Base-by-base conservation (phyloP, 208 protist species). In the Leishmania turanica region DNA sequence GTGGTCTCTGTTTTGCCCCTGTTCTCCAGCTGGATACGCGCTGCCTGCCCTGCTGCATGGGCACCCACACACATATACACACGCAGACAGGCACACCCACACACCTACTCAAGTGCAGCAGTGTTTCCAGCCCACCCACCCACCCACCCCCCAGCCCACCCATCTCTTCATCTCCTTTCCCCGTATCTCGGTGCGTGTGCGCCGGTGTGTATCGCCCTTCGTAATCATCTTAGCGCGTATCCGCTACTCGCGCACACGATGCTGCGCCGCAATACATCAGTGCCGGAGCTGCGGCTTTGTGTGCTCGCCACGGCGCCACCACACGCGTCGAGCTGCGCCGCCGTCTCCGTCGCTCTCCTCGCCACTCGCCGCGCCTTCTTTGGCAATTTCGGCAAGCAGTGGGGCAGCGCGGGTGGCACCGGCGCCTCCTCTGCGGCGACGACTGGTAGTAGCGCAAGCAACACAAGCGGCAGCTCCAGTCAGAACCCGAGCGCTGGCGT, bases 361-460 rank as follows among this genome's bases (percentile, higher is more conserved):
- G 65, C 34, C 47, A 56, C 82, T 7, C 27, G 49, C 13, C 68
- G 82, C 34, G 53, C 62, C 19, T 80, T 86, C 69, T 86, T 86
- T 42, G 80, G 74, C 65, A 81, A 56, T 6, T n/a, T 85, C 1
- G 71, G 76, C 45, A 85, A 85, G 73, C 77, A 81, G 77, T 47
- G 72, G 6, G 68, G 75, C 19, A 42, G 21, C 37, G 9, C 24
- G 62, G 58, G 11, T 8, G 31, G 49, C 27, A 21, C 17, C 17
- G 45, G 69, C 1, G n/a, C 68, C 42, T 45, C 66, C 37, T 72
- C 68, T 21, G 37, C 5, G 17, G 37, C 19, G 65, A 45, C 42
- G 42, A 45, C 27, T n/a, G 31, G 45, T 47, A 53, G 17, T n/a
- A 80, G 21, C 75, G 80, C 40, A 2, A 80, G 77, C 47, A 75